A percentile compares a stretch with the other conserved stretches of the same genome.
These are phyloP conservation scores for Botrytis cinerea DNA, from an alignment of 2,329 filamentous ascomycete species.

Conservation along the genomic window DNA sequence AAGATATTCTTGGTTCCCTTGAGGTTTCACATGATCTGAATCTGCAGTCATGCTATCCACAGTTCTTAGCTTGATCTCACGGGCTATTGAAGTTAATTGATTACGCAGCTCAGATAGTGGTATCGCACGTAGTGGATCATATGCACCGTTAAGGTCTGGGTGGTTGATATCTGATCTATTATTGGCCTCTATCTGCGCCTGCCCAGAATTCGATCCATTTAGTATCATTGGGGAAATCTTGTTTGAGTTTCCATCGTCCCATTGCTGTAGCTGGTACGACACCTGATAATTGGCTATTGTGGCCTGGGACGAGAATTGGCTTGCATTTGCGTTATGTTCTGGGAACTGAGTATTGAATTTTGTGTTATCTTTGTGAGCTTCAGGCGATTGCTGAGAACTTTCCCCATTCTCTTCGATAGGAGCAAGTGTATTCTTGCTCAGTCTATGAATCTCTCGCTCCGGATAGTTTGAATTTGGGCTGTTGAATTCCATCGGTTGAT, in stretches of 20 bases:
- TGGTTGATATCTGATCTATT: not conserved
- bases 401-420: not conserved
- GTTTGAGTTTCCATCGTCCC: not conserved
- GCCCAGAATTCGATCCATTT: not conserved
- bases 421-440: not conserved
- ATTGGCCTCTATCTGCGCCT: not conserved
- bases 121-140: no score
- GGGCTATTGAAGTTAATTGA: not conserved
- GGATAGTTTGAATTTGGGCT: not conserved
- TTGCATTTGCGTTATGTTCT: not conserved
- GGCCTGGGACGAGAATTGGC: not conserved
- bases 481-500: not conserved
- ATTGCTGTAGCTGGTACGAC: not conserved
- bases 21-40: not conserved
- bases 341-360: not conserved
- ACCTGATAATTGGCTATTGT: not conserved
- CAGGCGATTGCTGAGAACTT: not conserved
- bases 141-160: no score
- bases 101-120: not conserved
- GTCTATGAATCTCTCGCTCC: accelerated
- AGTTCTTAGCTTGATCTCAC: not conserved
- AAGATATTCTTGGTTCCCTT: not conserved
- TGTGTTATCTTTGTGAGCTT: not conserved
- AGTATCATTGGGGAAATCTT: not conserved
- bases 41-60: not conserved